phyloP scores from a whole-genome alignment of 2,329 filamentous ascomycete genomes.

The Diatrype stigma region DNA sequence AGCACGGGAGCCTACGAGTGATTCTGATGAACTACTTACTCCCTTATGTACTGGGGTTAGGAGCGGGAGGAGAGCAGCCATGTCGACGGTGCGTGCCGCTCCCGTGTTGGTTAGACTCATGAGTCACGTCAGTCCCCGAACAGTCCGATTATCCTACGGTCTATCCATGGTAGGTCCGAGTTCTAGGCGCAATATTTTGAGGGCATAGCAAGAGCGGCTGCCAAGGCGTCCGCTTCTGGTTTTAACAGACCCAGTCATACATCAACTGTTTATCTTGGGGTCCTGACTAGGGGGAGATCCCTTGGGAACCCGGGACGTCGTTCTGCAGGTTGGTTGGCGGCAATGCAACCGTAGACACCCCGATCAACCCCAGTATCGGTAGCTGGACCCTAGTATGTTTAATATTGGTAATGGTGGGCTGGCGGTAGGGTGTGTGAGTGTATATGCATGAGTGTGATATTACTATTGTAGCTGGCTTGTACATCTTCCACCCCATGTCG shows the following conservation, averaged over 20 bases:
- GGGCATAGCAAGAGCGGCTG: slow-evolving; percentile 8
- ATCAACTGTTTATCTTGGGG: slow-evolving; percentile 33
- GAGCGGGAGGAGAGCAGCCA: not conserved
- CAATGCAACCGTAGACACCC: slow-evolving; percentile 17
- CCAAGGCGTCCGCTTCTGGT: slow-evolving; percentile 5
- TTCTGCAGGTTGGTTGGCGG: slow-evolving; percentile 31
- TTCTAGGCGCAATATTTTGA: slow-evolving; percentile 12
- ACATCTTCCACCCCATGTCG: not conserved
- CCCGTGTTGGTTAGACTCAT: too few species aligned
- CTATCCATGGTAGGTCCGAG: slow-evolving; percentile 9
- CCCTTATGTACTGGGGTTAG: slow-evolving; percentile 17
- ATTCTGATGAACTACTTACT: slow-evolving; percentile 13
- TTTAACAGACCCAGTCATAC: slow-evolving; percentile 32
- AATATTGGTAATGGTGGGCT: too few species aligned
- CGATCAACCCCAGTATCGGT: slow-evolving; percentile 21
- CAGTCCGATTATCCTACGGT: too few species aligned
- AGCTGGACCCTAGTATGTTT: slow-evolving; percentile 19
- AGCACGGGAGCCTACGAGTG: slow-evolving; percentile 3
- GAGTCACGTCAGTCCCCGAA: too few species aligned
- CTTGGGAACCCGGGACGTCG: slow-evolving; percentile 33
- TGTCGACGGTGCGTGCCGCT: slow-evolving; percentile 1
- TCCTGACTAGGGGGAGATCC: slow-evolving; percentile 9
- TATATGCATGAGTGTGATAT: not conserved
- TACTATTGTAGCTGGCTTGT: not conserved
- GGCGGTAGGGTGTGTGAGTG: slow-evolving; percentile 9